These are phyloP conservation scores for Phylloporus sp. DNA, from an alignment of 1,284 basidiomycete species.

Conservation along the genomic window DNA sequence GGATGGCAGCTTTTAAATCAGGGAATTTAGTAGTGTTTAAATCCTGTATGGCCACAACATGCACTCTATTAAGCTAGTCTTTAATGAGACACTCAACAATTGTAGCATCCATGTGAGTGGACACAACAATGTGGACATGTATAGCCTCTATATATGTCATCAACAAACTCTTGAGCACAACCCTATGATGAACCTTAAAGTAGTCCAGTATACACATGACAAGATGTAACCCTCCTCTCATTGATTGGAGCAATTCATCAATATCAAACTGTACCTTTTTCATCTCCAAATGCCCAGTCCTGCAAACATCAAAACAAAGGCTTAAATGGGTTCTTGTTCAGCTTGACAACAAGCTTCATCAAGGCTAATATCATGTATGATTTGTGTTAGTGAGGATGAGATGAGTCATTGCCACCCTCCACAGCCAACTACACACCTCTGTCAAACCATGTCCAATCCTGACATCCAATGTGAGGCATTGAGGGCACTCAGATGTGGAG, in stretches of 20 bases:
- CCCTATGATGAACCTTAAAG: conserved; percentile 72
- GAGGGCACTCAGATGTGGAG: too few species aligned
- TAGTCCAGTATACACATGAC: conserved; percentile 78
- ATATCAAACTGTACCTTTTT: conserved; percentile 51
- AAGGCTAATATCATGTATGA: conserved; percentile 66
- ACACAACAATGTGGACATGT: conserved; percentile 81
- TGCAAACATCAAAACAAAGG: conserved; percentile 92
- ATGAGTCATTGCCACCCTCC: too few species aligned
- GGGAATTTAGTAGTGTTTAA: conserved; percentile 71
- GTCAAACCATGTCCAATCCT: too few species aligned
- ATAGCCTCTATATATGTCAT: conserved; percentile 65
- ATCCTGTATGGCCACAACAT: conserved; percentile 75
- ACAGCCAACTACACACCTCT: too few species aligned
- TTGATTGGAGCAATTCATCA: not conserved
- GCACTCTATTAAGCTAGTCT: conserved; percentile 36
- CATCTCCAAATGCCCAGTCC: conserved; percentile 90
- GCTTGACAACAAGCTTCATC: conserved; percentile 88
- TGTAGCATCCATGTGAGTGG: conserved; percentile 75
- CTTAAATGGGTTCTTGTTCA: conserved; percentile 93
- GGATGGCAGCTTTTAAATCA: conserved; percentile 39
- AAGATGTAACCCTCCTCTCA: conserved; percentile 31
- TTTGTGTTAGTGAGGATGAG: too few species aligned
- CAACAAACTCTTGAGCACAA: not conserved
- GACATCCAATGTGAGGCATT: too few species aligned
- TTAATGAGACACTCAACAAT: conserved; percentile 44